These are phyloP conservation scores for Candida lessepsii DNA, from an alignment of 805 yeast species.

Conservation along the genomic window DNA sequence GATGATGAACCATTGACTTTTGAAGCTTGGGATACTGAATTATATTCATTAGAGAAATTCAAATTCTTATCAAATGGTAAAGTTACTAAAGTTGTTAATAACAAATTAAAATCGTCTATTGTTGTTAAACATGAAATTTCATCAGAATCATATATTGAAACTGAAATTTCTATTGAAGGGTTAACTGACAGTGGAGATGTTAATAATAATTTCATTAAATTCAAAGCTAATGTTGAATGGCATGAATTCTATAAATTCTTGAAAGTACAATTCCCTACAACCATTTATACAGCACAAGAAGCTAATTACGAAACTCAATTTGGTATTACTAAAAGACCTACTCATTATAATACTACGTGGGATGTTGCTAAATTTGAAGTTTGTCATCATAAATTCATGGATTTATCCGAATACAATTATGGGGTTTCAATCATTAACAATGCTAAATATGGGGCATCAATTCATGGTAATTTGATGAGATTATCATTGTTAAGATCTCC, in stretches of 20 bases:
- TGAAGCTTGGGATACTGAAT: conserved; percentile 98
- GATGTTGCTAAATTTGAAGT: conserved; percentile 96
- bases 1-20: conserved; percentile 88
- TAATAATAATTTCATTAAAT: conserved; percentile 36
- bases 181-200: conserved; percentile 29
- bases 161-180: conserved; percentile 70
- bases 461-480: conserved; percentile 91
- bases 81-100: conserved; percentile 42
- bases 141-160: conserved; percentile 54
- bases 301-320: conserved; percentile 94
- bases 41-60: conserved; percentile 76
- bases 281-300: conserved; percentile 59
- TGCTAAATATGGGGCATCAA: conserved; percentile 86
- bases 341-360: conserved; percentile 94
- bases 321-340: conserved; percentile 88
- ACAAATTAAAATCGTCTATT: conserved; percentile 63
- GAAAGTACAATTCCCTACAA: conserved; percentile 94
- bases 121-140: conserved; percentile 62
- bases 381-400: conserved; percentile 91
- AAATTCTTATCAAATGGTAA: conserved; percentile 43
- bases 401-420: conserved; percentile 78
- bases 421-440: conserved; percentile 86
- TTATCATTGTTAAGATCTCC: conserved; percentile 85
- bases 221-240: conserved; percentile 67
- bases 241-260: conserved; percentile 82